These are phyloP conservation scores for Ocimum tenuiflorum DNA, from an alignment of 257 asterid genomes.

Conservation along the genomic window DNA sequence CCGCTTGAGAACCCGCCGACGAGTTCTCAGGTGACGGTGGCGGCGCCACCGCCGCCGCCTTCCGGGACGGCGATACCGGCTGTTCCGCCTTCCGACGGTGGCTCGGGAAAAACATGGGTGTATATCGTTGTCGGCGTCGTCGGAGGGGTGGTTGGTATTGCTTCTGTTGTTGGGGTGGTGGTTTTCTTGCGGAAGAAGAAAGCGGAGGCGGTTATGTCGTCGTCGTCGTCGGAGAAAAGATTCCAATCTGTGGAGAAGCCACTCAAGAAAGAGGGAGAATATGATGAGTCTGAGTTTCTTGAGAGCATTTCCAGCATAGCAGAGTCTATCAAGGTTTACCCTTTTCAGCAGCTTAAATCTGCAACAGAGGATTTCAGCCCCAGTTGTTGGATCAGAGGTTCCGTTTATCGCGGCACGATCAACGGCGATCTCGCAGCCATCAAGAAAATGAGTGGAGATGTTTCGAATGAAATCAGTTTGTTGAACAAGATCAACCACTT, in stretches of 20 bases:
- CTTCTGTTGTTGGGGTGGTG: constrained; percentile 15
- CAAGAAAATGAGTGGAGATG: constrained; percentile 82
- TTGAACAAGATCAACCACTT: constrained; percentile 79
- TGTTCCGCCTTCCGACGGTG: constrained; percentile 25
- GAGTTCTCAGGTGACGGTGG: constrained; percentile 29
- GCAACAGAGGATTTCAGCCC: constrained; percentile 67
- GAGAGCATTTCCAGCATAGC: constrained; percentile 61
- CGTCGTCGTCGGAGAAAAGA: no score
- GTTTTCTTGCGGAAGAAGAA: constrained; percentile 27
- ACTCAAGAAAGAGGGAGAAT: constrained; percentile 22
- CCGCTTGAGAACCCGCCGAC: constrained; percentile 63
- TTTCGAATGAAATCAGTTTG: constrained; percentile 58
- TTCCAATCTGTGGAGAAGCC: constrained; percentile 46
- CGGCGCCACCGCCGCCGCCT: constrained; percentile 60
- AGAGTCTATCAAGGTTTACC: constrained; percentile 59
- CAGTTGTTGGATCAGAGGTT: constrained; percentile 43
- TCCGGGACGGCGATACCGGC: constrained; percentile 12
- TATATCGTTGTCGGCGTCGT: constrained; percentile 47
- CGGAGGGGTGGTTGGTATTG: constrained; percentile 42
- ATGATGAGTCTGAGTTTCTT: constrained; percentile 39
- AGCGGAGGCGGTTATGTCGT: constrained; percentile 22
- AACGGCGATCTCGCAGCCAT: constrained; percentile 85
- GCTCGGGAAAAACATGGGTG: constrained; percentile 56
- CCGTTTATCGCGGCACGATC: constrained; percentile 65
- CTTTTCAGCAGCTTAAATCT: constrained; percentile 44